Percentiles rank a stretch among this genome's conserved stretches.
Evolutionary conservation across 2,329 filamentous ascomycete species (phyloP).

Genomic region (Fusarium sp.): DNA sequence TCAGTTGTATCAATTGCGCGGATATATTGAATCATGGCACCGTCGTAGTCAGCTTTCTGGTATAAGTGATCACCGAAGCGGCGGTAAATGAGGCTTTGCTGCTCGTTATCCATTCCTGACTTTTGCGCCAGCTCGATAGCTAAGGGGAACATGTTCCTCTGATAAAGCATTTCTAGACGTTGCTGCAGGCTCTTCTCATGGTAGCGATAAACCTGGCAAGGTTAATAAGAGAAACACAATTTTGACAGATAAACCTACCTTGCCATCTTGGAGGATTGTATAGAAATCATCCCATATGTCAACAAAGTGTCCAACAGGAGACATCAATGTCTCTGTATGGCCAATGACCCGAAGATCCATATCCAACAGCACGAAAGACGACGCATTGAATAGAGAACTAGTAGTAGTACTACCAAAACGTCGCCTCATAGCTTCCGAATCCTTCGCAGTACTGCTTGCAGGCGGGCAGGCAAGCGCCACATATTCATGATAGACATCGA

Average conservation of each 20-base stretch:
- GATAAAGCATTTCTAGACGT: slow-evolving; percentile 91
- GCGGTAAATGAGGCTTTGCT: slow-evolving; percentile 92
- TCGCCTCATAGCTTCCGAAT: slow-evolving; percentile 71
- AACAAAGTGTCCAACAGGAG: slow-evolving; percentile 83
- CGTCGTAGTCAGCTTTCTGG: slow-evolving; percentile 94
- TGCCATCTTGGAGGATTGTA: slow-evolving; percentile 90
- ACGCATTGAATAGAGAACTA: slow-evolving; percentile 86
- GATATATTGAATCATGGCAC: slow-evolving; percentile 98
- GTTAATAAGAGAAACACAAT: slow-evolving; percentile 21
- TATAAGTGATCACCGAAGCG: slow-evolving; percentile 96
- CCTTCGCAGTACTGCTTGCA: slow-evolving; percentile 61
- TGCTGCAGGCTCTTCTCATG: slow-evolving; percentile 92
- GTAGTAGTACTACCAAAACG: slow-evolving; percentile 76
- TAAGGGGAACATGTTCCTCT: slow-evolving; percentile 89
- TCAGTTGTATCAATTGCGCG: slow-evolving; percentile 96
- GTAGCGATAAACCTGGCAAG: slow-evolving; percentile 78
- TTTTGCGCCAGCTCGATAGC: slow-evolving; percentile 95
- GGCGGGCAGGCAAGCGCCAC: slow-evolving; percentile 87
- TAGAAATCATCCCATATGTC: slow-evolving; percentile 93
- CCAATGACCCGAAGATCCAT: slow-evolving; percentile 90
- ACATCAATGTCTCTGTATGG: slow-evolving; percentile 86
- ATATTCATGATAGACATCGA: slow-evolving; percentile 85
- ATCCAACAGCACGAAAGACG: slow-evolving; percentile 91
- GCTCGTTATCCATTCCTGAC: slow-evolving; percentile 79
- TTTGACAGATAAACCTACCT: slow-evolving; percentile 63